Conservation (phyloP, 257 asterid genomes). For the Leonotis leonurus region DNA sequence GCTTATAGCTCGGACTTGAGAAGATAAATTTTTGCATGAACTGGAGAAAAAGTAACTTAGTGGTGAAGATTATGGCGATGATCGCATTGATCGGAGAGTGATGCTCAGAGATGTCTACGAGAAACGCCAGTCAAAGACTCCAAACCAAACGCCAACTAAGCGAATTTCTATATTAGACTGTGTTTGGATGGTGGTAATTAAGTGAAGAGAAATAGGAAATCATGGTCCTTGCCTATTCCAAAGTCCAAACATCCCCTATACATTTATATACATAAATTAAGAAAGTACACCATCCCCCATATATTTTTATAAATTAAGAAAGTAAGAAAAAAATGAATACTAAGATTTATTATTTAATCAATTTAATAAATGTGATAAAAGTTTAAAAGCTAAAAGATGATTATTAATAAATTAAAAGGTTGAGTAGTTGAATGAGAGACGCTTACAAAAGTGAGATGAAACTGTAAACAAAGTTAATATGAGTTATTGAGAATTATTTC, state of each 20-base stretch:
- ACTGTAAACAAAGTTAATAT: no score
- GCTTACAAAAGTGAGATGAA: no score
- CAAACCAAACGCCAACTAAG: slow-evolving; percentile 22
- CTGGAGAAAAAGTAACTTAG: slow-evolving; percentile 13
- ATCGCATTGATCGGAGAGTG: slow-evolving; percentile 28
- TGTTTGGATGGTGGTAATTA: slow-evolving; percentile 11
- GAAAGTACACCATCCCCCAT: no score
- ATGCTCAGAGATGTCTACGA: slow-evolving; percentile 18
- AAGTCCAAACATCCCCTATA: neutral
- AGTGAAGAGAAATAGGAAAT: neutral
- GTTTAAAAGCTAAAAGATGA: no score
- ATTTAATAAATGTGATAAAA: no score
- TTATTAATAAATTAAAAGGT: no score
- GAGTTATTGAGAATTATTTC: no score
- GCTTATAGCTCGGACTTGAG: neutral
- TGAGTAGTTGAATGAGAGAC: no score
- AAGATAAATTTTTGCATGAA: neutral
- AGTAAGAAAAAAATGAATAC: no score
- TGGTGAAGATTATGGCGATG: slow-evolving; percentile 6
- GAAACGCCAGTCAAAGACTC: slow-evolving; percentile 10
- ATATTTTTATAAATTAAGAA: no score
- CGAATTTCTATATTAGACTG: slow-evolving; percentile 6
- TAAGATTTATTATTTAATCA: no score
- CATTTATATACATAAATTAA: no score
- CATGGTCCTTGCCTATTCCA: neutral